These are phyloP conservation scores for Litchi chinensis DNA, from an alignment of 345 rosid species.

Conservation along the genomic window DNA sequence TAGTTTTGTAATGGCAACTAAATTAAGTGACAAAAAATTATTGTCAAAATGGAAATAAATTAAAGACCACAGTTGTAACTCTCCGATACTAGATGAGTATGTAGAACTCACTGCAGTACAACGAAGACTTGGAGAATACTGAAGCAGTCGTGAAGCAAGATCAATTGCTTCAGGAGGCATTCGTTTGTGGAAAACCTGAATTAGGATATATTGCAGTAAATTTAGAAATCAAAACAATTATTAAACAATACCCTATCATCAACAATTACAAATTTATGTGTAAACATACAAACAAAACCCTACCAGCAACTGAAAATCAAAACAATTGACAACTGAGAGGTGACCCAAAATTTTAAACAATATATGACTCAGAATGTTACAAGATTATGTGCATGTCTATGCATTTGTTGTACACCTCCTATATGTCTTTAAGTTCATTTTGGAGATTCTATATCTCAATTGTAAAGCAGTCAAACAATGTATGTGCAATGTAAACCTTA, in stretches of 20 bases:
- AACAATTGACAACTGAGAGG: constrained; percentile 1
- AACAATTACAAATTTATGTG: neutral
- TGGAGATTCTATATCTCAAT: neutral
- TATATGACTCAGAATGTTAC: neutral
- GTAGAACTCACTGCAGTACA: constrained; percentile 68
- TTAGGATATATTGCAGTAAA: constrained; percentile 15
- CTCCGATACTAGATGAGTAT: neutral
- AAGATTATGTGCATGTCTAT: neutral
- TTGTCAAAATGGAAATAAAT: neutral
- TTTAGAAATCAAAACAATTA: neutral
- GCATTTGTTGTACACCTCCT: neutral
- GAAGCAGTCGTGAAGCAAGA: constrained; percentile 81
- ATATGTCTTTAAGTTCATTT: neutral
- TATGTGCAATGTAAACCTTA: neutral
- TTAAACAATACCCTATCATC: neutral
- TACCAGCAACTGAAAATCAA: neutral
- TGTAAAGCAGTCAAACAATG: neutral
- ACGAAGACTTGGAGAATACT: constrained; percentile 81
- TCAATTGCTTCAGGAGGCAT: constrained; percentile 96
- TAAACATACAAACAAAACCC: neutral
- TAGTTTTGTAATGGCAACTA: neutral
- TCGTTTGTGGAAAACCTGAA: constrained; percentile 73
- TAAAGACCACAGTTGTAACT: neutral
- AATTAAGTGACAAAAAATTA: neutral
- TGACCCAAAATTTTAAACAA: neutral